Conservation (phyloP, 2,329 filamentous ascomycete genomes). For the Ophiocordyceps camponoti-saundersi region DNA sequence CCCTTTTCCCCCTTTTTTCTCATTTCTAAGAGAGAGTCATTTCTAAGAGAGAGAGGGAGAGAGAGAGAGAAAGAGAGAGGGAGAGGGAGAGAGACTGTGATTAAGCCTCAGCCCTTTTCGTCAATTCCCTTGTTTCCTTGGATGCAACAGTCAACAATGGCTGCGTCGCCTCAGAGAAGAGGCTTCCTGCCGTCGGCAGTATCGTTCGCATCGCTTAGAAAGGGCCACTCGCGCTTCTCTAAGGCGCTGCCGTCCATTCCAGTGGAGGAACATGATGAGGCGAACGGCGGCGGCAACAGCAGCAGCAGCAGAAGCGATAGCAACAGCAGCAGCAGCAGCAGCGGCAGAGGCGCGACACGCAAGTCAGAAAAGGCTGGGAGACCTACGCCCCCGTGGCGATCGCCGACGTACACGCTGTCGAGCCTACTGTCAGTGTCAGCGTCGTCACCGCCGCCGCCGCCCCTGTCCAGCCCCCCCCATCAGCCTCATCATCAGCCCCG, state of each 20-base stretch:
- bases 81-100: no score
- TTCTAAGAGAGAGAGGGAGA: no score
- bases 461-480: neutral
- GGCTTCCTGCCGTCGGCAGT: neutral
- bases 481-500: neutral
- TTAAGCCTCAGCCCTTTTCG: no score
- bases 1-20: no score
- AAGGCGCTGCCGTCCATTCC: constrained; percentile 36
- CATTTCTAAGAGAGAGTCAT: no score
- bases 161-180: neutral
- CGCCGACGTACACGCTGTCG: constrained; percentile 31
- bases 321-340: constrained; percentile 1
- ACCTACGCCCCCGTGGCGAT: constrained; percentile 10
- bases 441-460: neutral
- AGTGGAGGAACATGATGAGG: neutral
- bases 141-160: no score
- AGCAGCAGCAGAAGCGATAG: neutral
- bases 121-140: no score
- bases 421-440: constrained; percentile 35
- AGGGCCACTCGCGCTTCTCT: constrained; percentile 36
- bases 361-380: neutral
- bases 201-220: constrained; percentile 6
- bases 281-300: neutral
- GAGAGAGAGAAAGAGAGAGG: no score
- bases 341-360: neutral